phyloP scores from a whole-genome alignment of 805 yeast species.

The Zygoascus flipseniorum region DNA sequence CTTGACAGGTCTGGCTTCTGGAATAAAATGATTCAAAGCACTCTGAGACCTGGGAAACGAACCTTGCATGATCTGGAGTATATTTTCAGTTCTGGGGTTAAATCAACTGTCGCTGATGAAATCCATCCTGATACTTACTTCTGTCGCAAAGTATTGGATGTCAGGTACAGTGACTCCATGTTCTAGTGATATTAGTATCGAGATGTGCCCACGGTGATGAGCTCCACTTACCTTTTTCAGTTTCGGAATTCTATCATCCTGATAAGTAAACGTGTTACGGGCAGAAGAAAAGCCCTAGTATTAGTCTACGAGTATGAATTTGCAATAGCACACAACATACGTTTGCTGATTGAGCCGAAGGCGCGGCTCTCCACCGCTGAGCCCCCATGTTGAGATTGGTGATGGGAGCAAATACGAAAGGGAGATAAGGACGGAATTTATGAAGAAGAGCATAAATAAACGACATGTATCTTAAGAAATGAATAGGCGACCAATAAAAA shows the following conservation, averaged over 20 bases:
- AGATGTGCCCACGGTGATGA: not conserved
- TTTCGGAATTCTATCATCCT: constrained; percentile 9
- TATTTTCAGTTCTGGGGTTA: constrained; percentile 5
- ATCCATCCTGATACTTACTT: constrained; percentile 5
- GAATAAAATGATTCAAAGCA: constrained; percentile 9
- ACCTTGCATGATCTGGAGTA: constrained; percentile 3
- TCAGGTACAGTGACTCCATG: constrained; percentile 9
- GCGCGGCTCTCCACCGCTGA: not conserved
- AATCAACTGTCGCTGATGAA: not conserved
- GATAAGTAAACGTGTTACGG: constrained; percentile 12
- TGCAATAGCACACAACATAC: not conserved
- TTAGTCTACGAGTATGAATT: not conserved
- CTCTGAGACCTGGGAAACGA: constrained; percentile 12
- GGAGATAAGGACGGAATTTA: too few relatives aligned
- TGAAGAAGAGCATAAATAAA: too few relatives aligned
- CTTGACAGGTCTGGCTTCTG: not conserved
- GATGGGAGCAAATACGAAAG: not conserved
- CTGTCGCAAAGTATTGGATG: constrained; percentile 12
- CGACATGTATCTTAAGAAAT: too few relatives aligned
- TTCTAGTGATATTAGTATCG: constrained; percentile 1
- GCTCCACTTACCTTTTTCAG: constrained; percentile 5
- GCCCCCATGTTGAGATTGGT: not conserved
- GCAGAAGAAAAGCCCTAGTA: constrained; percentile 5
- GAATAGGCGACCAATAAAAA: too few relatives aligned
- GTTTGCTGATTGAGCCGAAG: not conserved